These are phyloP conservation scores for Erysiphe pulchra DNA, from an alignment of 2,329 filamentous ascomycete genomes.

Conservation along the genomic window DNA sequence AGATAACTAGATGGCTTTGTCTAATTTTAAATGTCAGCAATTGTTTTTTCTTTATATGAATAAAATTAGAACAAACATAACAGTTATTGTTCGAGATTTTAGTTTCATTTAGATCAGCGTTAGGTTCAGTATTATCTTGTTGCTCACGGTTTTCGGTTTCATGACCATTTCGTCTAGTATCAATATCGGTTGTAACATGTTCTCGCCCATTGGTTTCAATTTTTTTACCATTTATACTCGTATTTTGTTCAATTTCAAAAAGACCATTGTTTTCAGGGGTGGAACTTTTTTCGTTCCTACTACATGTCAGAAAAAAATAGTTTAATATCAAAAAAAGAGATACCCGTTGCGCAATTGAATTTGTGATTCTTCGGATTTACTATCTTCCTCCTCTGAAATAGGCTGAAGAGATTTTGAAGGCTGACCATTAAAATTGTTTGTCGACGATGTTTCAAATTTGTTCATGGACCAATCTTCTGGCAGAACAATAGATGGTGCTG, in stretches of 20 bases:
- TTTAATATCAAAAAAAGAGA: not conserved
- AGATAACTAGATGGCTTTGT: not conserved
- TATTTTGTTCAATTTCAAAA: not conserved
- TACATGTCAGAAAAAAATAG: no score
- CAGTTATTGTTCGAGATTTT: no score
- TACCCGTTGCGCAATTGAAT: not conserved
- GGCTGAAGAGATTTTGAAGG: not conserved
- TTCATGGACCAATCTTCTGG: not conserved
- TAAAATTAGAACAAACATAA: no score
- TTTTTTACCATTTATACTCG: not conserved
- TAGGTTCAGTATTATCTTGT: no score
- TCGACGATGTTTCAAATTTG: not conserved
- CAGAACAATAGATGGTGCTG: conserved; percentile 6
- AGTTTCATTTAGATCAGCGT: no score
- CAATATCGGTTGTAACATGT: no score
- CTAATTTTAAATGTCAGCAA: no score
- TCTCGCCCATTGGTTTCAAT: not conserved
- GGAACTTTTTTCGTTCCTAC: not conserved
- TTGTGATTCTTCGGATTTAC: not conserved
- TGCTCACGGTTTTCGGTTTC: no score
- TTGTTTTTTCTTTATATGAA: no score
- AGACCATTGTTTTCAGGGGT: not conserved
- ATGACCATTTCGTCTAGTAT: no score
- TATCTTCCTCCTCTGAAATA: not conserved
- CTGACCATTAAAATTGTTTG: not conserved